Evolutionary conservation across 1,139 yeast genomes (phyloP), one percentile per base, ranked within the genome.

Genomic region (Magnusiomyces tetraspermus): DNA sequence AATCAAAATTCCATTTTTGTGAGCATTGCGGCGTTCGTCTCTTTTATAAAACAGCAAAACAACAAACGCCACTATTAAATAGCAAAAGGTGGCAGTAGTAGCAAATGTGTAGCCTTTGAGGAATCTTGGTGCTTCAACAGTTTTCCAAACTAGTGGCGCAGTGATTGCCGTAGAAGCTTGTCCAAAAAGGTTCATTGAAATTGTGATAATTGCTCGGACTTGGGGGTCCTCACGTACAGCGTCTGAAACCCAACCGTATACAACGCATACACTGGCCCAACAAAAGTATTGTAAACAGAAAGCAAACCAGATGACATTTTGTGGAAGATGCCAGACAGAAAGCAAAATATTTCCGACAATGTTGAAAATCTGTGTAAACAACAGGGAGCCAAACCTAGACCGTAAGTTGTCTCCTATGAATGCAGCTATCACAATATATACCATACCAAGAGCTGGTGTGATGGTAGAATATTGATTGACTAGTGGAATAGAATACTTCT

Each of bases 21-120:
- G 65, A 15, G 85, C 83, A 54, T 72, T 62, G 49, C 64, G 65
- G 54, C 75, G 72, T 61, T 82, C 87, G 53, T 80, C 77, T 49
- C 73, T 73, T 66, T 82, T 82, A 69, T 80, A 82, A 56, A 78
- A 71, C 61, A 71, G 76, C 57, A 80, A 71, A 8, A 78, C 83
- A 5, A 78, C 70, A 50, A 77, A 67, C 0, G 83, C 76, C 23
- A 43, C n/a, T 3, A 73, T 51, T 6, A 33, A 11, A 28, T 8
- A 8, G 11, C 31, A 33, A 10, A 15, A 17, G 17, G 17, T 4
- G 38, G n/a, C n/a, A 15, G 38, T 15, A 11, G 11, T 17, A 33
- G 38, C 38, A 61, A 74, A 79, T 1, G 73, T 64, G 62, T 68
- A 79, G 52, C 84, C 84, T 58, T 69, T 74, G 48, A 68, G 66